These are phyloP conservation scores for Penicillium chermesinum DNA, from an alignment of 495 filamentous ascomycete genomes.

Conservation along the genomic window DNA sequence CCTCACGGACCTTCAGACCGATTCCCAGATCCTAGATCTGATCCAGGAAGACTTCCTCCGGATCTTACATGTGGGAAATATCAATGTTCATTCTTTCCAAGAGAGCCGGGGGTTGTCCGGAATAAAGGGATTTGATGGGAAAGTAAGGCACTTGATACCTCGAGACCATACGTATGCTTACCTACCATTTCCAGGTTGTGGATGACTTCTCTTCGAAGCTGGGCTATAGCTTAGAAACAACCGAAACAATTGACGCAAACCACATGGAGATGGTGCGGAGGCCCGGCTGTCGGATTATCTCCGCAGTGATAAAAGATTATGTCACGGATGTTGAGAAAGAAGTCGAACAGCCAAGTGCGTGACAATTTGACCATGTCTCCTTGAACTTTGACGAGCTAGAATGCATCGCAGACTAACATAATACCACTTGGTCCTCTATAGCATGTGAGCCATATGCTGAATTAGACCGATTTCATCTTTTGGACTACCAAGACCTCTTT, in stretches of 20 bases:
- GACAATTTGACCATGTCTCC: not conserved
- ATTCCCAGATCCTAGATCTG: not conserved
- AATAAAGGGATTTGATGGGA: not conserved
- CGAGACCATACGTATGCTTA: not conserved
- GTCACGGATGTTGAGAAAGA: not conserved
- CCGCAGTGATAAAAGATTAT: not conserved
- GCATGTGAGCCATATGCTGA: not conserved
- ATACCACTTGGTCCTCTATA: not conserved
- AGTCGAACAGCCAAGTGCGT: not conserved
- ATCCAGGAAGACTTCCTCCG: not conserved
- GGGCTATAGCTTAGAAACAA: not conserved
- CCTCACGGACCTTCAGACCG: not conserved
- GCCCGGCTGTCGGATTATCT: not conserved
- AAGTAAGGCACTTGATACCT: not conserved
- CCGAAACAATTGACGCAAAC: not conserved
- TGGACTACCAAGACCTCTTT: not conserved
- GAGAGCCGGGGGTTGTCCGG: not conserved
- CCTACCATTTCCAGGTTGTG: not conserved
- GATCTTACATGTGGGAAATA: not conserved
- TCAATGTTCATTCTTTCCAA: not conserved
- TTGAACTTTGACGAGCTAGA: not conserved
- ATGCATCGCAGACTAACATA: not conserved
- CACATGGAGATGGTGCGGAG: not conserved
- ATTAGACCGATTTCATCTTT: not conserved
- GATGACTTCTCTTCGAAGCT: not conserved